Base-by-base conservation (phyloP, 176 grass and related monocot species). In the Cenchrus americanus region DNA sequence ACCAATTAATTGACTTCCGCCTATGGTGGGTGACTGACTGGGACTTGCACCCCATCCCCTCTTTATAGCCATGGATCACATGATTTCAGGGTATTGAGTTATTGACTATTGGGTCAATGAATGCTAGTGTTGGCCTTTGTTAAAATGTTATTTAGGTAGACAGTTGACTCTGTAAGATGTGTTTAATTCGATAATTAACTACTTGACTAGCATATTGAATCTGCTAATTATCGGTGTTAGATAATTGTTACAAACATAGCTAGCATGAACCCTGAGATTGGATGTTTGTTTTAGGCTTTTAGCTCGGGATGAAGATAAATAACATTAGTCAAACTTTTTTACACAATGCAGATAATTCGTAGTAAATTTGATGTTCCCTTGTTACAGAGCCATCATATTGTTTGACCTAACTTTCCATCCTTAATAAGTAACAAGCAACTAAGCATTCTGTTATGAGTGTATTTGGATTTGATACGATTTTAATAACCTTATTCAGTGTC, bases 1-100 rank as follows among this genome's bases (percentile, higher is more conserved):
- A 73, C 66, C 73, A 72, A 65, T 50, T 44, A 23, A 4, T 76
- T 85, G 72, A 86, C 83, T 78, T 86, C 77, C 44, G 22, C 37
- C 1, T 52, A 52, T 52, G 59, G 43, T 78, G 21, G 55, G 24
- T 19, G 19, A 52, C 50, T 43, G 42, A 49, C 50, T 43, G 42
- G 48, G 70, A 50, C 3, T 52, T 8, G 26, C 10, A 62, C 30
- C 48, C 54, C 46, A 37, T 37, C 34, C 34, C 34, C 12, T 81
- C 13, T n/a, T 5, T 85, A 65, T 58, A 57, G 21, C 46, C 12
- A 9, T 23, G 58, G 78, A 65, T 54, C 52, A 72, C 67, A 82
- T 40, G 32, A 83, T 72, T 27, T 10, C 11, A 73, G 40, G 11
- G 42, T 54, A 43, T 67, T 81, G 64, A 81, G 34, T 37, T 37